Evolutionary conservation across 2,329 filamentous ascomycete species (phyloP), one percentile per base, ranked within the genome.

Genomic region (Canariomyces notabilis): DNA sequence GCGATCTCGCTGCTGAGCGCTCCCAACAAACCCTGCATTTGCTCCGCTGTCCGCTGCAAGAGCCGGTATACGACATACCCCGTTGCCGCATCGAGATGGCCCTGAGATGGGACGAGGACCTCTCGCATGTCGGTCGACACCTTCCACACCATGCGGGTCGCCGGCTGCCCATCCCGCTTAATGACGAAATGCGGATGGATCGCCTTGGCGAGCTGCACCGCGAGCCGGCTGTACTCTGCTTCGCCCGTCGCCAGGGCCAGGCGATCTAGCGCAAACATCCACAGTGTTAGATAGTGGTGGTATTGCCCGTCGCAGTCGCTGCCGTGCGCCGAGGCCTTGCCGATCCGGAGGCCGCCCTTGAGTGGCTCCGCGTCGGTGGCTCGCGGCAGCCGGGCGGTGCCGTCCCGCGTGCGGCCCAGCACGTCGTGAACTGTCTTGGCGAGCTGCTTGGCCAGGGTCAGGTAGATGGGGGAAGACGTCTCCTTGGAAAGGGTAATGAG

Each of bases 191-290:
- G 66, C 6, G 71, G 70, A 46, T 80, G 76, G 7, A 79, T 71
- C 0, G 74, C 71, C 51, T 67, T 66, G 5, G 75, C 77, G 9
- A 82, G 62, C 46, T 72, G 63, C 2, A 79, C 65, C 0, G 76
- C 78, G 41, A 74, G 65, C 21, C 64, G 61, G 50, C 79, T 80
- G 51, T 72, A 80, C 6, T 49, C 54, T 8, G 59, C 54, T 18
- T 79, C 68, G 0, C 64, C 64, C 1, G 71, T 68, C 2, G 74
- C 76, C 29, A 72, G 50, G 0, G 73, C 66, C 33, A 79, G 63
- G 1, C 78, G 66, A 55, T 78, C 79, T 4, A 82, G 65, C 2
- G 77, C 76, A 57, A 80, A 80, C 76, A 81, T 80, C 78, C 78
- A 82, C 5, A 80, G 57, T 0, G 76, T 80, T 16, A 81, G 64